phyloP scores from a whole-genome alignment of 768 basidiomycete genomes.

The Fistulinella prunicolor region DNA sequence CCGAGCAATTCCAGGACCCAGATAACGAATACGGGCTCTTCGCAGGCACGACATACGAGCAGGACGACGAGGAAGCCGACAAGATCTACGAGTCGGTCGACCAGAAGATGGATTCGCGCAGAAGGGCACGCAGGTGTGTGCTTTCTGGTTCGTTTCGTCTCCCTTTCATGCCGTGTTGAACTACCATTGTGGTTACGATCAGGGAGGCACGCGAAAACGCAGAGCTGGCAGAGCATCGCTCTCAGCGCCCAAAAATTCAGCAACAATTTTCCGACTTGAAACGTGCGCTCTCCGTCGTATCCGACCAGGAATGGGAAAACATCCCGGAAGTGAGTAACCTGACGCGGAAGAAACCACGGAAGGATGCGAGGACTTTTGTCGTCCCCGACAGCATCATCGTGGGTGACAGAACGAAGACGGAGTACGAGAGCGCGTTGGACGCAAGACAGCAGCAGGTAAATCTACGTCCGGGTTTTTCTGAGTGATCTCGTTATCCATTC shows the following conservation, averaged over 20 bases:
- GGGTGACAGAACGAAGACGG: slow-evolving; percentile 71
- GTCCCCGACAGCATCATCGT: slow-evolving; percentile 94
- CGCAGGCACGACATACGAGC: slow-evolving; percentile 93
- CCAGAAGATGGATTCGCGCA: slow-evolving; percentile 81
- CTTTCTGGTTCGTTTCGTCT: slow-evolving; percentile 40
- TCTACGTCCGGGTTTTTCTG: not conserved
- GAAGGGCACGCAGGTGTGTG: slow-evolving; percentile 75
- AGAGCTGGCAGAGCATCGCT: slow-evolving; percentile 73
- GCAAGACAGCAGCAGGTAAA: slow-evolving; percentile 70
- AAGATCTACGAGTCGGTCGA: slow-evolving; percentile 93
- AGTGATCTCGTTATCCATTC: not conserved
- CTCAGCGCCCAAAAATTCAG: slow-evolving; percentile 91
- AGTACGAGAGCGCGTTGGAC: slow-evolving; percentile 79
- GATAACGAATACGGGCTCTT: slow-evolving; percentile 97
- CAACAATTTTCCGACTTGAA: slow-evolving; percentile 96
- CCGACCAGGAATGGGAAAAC: slow-evolving; percentile 90
- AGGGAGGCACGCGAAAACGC: slow-evolving; percentile 77
- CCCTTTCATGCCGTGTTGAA: not conserved
- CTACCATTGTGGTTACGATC: not conserved
- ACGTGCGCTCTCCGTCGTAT: slow-evolving; percentile 79
- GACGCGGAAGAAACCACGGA: slow-evolving; percentile 84
- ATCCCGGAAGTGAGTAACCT: slow-evolving; percentile 97
- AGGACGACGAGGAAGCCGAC: slow-evolving; percentile 97
- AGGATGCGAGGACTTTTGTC: slow-evolving; percentile 82
- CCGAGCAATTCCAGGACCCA: slow-evolving; percentile 93